These are phyloP conservation scores for Pleurotus citrinopileatus DNA, from an alignment of 768 basidiomycete genomes.

Conservation along the genomic window DNA sequence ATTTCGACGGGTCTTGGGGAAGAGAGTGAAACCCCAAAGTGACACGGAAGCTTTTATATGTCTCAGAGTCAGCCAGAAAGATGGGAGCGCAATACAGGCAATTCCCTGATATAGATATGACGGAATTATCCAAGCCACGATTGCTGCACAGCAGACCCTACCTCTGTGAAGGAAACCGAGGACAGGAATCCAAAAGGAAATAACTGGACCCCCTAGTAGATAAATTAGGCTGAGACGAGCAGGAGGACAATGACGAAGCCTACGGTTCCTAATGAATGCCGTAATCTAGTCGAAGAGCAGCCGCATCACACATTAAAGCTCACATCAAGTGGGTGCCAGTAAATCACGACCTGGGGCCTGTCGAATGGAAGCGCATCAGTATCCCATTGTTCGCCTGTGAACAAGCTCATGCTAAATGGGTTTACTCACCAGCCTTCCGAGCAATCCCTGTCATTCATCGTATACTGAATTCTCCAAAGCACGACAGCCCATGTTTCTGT, in stretches of 20 bases:
- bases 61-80: slow-evolving; percentile 7
- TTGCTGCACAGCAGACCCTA: slow-evolving; percentile 8
- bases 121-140: slow-evolving; percentile 2
- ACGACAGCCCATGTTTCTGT: not conserved
- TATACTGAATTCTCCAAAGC: not conserved
- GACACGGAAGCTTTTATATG: not conserved
- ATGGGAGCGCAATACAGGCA: not conserved
- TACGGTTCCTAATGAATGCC: slow-evolving; percentile 4
- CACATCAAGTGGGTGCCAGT: not conserved
- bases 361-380: slow-evolving; percentile 1
- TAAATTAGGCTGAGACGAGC: not conserved
- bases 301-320: not conserved
- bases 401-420: slow-evolving; percentile 4
- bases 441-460: not conserved
- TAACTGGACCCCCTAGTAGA: not conserved
- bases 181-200: slow-evolving; percentile 8
- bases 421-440: not conserved
- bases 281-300: not conserved
- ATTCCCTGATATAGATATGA: not conserved
- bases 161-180: slow-evolving; percentile 6
- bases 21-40: not conserved
- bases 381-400: slow-evolving; percentile 9
- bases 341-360: not conserved
- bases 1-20: slow-evolving; percentile 5
- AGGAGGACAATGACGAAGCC: slow-evolving; percentile 7